A percentile compares a stretch with the other conserved stretches of the same genome.
Conservation (phyloP, 495 filamentous ascomycete species). For the Xylaria castorea region DNA sequence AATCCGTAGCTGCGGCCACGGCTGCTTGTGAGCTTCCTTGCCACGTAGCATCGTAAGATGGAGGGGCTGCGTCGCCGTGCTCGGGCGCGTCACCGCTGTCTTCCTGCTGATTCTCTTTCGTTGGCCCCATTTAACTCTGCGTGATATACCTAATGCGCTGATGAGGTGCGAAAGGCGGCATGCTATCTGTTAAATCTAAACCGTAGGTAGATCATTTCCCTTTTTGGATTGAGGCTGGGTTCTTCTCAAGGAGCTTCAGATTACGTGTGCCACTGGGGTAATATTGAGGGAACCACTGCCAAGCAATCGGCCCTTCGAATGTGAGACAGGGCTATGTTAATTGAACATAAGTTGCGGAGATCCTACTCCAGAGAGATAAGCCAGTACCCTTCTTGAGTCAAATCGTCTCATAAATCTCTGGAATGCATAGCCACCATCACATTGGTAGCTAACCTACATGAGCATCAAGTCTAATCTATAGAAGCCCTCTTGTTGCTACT, state of each 20-base stretch:
- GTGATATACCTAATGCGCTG: not conserved
- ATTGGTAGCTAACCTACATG: not conserved
- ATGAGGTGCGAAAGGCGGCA: conserved; percentile 8
- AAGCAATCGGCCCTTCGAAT: not conserved
- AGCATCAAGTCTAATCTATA: not conserved
- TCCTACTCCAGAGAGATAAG: not conserved
- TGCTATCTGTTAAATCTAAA: not conserved
- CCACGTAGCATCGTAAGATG: conserved; percentile 20
- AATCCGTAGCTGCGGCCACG: not conserved
- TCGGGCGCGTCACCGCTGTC: not conserved
- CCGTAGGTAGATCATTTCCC: not conserved
- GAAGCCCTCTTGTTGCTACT: not conserved
- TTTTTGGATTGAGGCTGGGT: not conserved
- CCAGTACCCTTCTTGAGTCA: not conserved
- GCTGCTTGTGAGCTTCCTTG: conserved; percentile 11
- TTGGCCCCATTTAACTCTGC: not conserved
- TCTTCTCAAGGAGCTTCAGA: not conserved
- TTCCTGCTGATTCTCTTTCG: not conserved
- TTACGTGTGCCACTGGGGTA: not conserved
- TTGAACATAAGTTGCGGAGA: not conserved
- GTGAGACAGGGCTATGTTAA: not conserved
- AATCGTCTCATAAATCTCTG: not conserved
- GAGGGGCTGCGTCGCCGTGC: conserved; percentile 3
- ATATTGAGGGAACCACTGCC: not conserved
- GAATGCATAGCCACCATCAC: not conserved